Evolutionary conservation across 2,329 filamentous ascomycete genomes (phyloP), one percentile per base, ranked within the genome.

Genomic region (Aspergillus sp.): DNA sequence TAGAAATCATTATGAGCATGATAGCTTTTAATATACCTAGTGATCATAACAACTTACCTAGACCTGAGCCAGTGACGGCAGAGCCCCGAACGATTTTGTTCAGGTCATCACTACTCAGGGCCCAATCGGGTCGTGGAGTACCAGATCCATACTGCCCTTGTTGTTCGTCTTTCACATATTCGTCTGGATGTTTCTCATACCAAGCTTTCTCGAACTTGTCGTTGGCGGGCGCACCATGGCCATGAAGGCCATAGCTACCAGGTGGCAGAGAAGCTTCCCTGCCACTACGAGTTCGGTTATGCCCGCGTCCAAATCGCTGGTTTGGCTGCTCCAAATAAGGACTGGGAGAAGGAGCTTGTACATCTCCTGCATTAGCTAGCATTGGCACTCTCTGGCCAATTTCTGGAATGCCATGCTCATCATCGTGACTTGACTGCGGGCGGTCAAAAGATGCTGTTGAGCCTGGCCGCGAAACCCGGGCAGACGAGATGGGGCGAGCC

Each of bases 381-480:
- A 99, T 95, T 50, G 95, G 95, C 40, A 99, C 93, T 70, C 93
- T 89, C 68, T 90, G 86, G 48, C 93, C 93, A 65, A 97, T 95
- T 71, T 96, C 90, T 2, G 93, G 93, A 66, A 97, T 96, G 21
- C 93, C 93, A 55, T 92, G 87, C 63, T 95, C 90, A 46, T 93
- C 90, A 17, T 89, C 89, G 41, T 87, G 79, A 27, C 83, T 71
- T 12, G 85, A 86, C 45, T 75, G 75, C 7, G 84, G 84, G 55
- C 84, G 83, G 56, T 81, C 78, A 46, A 80, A 77, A 19, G 77
- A 79, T 5, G 75, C 73, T 24, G 73, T 73, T 1, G 79, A 77
- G 35, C 73, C 79, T 3, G 78, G 74, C n/a, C 77, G 79, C 19
- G 81, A 80, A 63, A 78, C 78, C 15, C 47, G 44, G 70, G 86